Evolutionary conservation across 2,329 filamentous ascomycete genomes (phyloP).

Genomic region (Dothidotthia symphoricarpi): DNA sequence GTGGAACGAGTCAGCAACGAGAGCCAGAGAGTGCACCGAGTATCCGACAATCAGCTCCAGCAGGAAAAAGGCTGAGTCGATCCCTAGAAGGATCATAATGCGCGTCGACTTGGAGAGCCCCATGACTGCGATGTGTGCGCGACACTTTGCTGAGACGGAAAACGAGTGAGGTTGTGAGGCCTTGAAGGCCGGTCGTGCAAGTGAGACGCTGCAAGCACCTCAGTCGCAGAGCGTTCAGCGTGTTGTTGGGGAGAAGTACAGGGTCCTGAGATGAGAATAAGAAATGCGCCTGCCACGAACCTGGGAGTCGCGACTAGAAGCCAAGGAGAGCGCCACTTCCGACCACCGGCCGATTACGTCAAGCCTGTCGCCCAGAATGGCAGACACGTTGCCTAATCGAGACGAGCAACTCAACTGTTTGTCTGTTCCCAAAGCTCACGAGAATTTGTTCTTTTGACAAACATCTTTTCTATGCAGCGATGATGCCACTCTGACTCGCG

Average conservation of each 20-base stretch:
- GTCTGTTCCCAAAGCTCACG: too few species aligned
- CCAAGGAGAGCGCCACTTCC: not conserved
- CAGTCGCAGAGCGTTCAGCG: not conserved
- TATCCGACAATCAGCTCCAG: conserved; percentile 82
- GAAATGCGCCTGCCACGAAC: not conserved
- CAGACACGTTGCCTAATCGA: too few species aligned
- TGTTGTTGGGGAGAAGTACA: not conserved
- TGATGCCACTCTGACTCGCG: too few species aligned
- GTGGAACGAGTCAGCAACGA: conserved; percentile 96
- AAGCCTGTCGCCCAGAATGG: too few species aligned
- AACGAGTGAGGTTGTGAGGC: not conserved
- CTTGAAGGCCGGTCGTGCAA: not conserved
- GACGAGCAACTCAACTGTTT: too few species aligned
- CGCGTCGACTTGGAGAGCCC: conserved; percentile 87
- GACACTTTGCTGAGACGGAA: not conserved
- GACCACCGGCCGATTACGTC: not conserved
- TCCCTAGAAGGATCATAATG: conserved; percentile 88
- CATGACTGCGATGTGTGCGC: conserved; percentile 53
- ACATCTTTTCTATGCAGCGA: too few species aligned
- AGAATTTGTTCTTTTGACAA: too few species aligned
- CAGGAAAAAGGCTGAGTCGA: conserved; percentile 87
- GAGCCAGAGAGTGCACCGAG: conserved; percentile 82
- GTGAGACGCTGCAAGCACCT: not conserved
- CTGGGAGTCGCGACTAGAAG: conserved; percentile 4
- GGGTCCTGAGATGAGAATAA: not conserved